phyloP scores from a whole-genome alignment of 1,284 basidiomycete genomes.

The Thecaphora frezii region DNA sequence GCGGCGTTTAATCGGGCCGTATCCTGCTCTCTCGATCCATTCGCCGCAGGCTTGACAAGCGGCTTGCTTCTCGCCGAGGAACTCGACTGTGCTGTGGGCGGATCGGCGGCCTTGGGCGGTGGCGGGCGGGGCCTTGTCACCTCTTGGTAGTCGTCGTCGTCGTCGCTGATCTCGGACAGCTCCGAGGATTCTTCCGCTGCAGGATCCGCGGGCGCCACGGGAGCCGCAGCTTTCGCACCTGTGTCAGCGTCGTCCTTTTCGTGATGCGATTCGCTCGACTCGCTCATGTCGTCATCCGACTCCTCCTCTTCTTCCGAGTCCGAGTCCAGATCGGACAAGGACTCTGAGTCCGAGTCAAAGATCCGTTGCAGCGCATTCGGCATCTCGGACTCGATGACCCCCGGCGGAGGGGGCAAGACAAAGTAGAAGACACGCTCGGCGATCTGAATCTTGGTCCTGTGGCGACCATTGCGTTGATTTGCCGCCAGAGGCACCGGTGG shows the following conservation, averaged over 20 bases:
- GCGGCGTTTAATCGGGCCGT: too few species aligned
- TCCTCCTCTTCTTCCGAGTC: slow-evolving; percentile 18
- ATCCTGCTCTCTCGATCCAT: too few species aligned
- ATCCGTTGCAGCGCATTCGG: slow-evolving; percentile 11
- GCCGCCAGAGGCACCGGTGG: neutral
- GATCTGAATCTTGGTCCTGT: slow-evolving; percentile 95
- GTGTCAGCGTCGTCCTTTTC: slow-evolving; percentile 10
- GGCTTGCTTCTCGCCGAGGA: too few species aligned
- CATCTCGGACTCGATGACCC: slow-evolving; percentile 17
- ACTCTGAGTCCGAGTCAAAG: slow-evolving; percentile 29
- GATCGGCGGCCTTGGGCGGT: neutral
- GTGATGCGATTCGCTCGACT: neutral
- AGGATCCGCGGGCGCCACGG: neutral
- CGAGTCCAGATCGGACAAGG: slow-evolving; percentile 40
- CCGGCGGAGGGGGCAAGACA: slow-evolving; percentile 69
- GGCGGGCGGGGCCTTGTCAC: neutral
- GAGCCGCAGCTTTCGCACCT: too few species aligned
- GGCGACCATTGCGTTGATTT: too few species aligned
- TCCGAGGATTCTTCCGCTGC: slow-evolving; percentile 28
- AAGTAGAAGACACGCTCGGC: slow-evolving; percentile 97
- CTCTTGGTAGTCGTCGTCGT: slow-evolving; percentile 2
- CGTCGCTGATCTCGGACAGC: slow-evolving; percentile 4
- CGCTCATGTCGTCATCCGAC: slow-evolving; percentile 9
- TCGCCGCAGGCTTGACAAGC: slow-evolving; percentile 19
- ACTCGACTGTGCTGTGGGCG: too few species aligned